Evolutionary conservation across 495 filamentous ascomycete genomes (phyloP), one percentile per base, ranked within the genome.

Genomic region (Aspergillus cavernicola): DNA sequence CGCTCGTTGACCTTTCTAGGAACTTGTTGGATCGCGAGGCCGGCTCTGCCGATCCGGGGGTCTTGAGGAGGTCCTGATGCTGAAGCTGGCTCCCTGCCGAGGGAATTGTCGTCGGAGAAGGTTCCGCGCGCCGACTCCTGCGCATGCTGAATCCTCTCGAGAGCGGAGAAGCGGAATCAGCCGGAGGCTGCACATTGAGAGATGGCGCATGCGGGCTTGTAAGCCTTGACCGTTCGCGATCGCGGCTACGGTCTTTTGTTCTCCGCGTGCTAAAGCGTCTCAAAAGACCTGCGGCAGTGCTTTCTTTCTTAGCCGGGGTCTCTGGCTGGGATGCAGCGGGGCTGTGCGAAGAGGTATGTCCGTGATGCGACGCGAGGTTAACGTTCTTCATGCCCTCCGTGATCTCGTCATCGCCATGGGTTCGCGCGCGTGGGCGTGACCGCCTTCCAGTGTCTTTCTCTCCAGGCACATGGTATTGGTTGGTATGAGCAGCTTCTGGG

Each of bases 381-480:
- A 87, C 68, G 61, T 85, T 86, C 68, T 90, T 89, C 69, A 89
- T 72, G 3, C 78, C 80, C 43, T 93, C 88, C 3, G 83, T 75
- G 13, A 92, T 80, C 29, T 99, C 95, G 56, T 97, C 93, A 68
- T 97, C 93, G 36, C 93, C 95, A 63, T 97, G 95, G 0, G 93
- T 97, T 50, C 95, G 76, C 24, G 93, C 91, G 37, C 93, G 81
- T 10, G 90, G 90, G 42, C 93, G 80, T 22, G 88, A 85, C 28
- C 93, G 79, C 52, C 87, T 84, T 22, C 88, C 86, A 4, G 85
- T 86, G 47, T 88, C 78, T 53, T 81, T 85, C 65, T 95, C 90
- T 18, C 91, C 91, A 2, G 84, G 80, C 72, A 95, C 81, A 58
- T 95, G 89, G 62, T 92, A 93, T 37, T 86, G 80, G 53, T 96